Evolutionary conservation across 345 rosid genomes (phyloP).

Genomic region (Eucalyptus sideroxylon): DNA sequence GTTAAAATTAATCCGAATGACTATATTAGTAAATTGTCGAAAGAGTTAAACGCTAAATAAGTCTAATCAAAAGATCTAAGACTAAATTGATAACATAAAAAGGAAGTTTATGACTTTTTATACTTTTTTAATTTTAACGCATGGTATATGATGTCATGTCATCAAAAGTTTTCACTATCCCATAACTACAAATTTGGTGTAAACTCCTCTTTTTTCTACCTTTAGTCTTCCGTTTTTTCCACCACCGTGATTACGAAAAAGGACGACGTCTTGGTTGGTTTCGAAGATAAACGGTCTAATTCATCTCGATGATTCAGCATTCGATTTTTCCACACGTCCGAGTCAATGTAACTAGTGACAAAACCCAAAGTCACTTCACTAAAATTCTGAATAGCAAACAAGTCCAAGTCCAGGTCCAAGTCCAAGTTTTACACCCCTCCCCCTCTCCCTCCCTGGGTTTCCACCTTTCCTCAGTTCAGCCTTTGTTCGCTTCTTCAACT

Average conservation of each 20-base stretch:
- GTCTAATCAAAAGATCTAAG: neutral
- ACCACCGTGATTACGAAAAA: neutral
- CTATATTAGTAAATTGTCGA: too few relatives aligned
- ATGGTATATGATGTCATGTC: neutral
- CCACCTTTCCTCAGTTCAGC: neutral
- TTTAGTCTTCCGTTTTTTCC: neutral
- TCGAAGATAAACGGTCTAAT: neutral
- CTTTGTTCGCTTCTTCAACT: neutral
- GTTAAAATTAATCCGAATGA: too few relatives aligned
- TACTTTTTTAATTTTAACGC: neutral
- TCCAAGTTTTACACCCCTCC: too few relatives aligned
- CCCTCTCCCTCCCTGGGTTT: too few relatives aligned
- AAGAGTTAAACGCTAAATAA: too few relatives aligned
- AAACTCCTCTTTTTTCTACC: neutral
- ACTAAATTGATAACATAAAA: fast-evolving
- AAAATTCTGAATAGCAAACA: neutral
- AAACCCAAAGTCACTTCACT: neutral
- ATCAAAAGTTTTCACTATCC: neutral
- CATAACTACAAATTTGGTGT: neutral
- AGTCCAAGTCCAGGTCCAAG: neutral
- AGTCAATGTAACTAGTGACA: neutral
- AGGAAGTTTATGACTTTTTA: too few relatives aligned
- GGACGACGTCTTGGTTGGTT: neutral
- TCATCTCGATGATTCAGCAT: neutral
- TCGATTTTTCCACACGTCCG: neutral